These are phyloP conservation scores for Ophiocordyceps sinensis DNA, from an alignment of 2,329 filamentous ascomycete genomes.

Conservation along the genomic window DNA sequence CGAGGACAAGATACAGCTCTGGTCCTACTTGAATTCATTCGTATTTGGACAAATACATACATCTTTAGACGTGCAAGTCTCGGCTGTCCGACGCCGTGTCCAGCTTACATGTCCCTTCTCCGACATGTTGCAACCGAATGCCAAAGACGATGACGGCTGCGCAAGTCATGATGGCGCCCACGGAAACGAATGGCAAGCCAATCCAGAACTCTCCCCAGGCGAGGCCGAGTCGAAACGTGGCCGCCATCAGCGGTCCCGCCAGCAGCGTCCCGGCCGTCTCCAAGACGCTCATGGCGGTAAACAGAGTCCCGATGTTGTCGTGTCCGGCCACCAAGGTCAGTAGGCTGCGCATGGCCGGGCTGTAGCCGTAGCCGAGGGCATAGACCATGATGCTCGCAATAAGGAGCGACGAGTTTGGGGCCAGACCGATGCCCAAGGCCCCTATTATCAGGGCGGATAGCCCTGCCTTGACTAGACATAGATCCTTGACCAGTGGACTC, in stretches of 20 bases:
- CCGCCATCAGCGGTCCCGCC: conserved; percentile 6
- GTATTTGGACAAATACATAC: no score
- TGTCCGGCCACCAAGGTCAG: conserved; percentile 5
- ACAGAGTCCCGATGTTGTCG: conserved; percentile 5
- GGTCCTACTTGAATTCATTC: no score
- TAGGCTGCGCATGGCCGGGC: conserved; percentile 4
- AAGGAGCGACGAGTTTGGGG: not conserved
- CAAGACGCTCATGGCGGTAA: conserved; percentile 6
- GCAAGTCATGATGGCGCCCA: not conserved
- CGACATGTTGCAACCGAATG: no score
- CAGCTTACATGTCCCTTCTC: no score
- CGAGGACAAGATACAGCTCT: no score
- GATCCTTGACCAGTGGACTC: not conserved
- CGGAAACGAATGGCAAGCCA: conserved; percentile 4
- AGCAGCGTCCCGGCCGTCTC: conserved; percentile 6
- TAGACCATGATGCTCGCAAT: not conserved
- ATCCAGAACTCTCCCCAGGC: conserved; percentile 5
- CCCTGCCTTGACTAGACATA: not conserved
- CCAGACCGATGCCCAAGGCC: not conserved
- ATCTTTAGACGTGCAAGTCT: no score
- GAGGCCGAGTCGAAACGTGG: conserved; percentile 5
- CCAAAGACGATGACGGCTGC: not conserved
- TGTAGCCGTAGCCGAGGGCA: not conserved
- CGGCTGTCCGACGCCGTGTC: no score
- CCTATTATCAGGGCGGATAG: conserved; percentile 2